Base-by-base conservation (phyloP, 164 flowering plant species). In the Platanus orientalis region DNA sequence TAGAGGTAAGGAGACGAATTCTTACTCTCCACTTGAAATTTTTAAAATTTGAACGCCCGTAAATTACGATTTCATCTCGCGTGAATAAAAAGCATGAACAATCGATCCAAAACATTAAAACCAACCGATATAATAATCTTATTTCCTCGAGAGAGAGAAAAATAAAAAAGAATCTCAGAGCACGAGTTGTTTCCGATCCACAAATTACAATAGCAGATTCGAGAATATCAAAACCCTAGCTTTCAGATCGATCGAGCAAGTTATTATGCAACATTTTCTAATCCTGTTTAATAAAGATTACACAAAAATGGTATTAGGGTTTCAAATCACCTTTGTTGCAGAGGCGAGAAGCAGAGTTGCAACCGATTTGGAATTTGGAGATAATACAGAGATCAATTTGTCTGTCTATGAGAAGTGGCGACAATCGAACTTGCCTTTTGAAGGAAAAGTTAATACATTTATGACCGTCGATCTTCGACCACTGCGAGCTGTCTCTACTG, bases 391-490 rank as follows among this genome's bases (percentile, higher is more conserved):
- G 61, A 60, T 28, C 51, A 14, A 36, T 42, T 27, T 19, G 28
- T 24, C 23, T 0, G 4, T 45, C 3, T 14, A 19, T 45, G 2
- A 28, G 53, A 55, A 26, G 9, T 23, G 14, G 61, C 29, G 61
- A 54, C 27, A 61, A 27, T 59, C 57, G 36, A 64, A 60, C 45
- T 27, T 29, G 61, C 11, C 51, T 60, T 45, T 30, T 21, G 49
- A 57, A 34, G 3, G 39, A 48, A 50, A 16, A 36, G 53, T 29
- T 49, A 13, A 16, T 14, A 34, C 19, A 1, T 29, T 56, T 26
- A 11, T 26, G 42, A 50, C 74, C 74, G 75, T 75, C 59, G 74
- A 75, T 75, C 61, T 50, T 34, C 57, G 29, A n/a, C 65, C 9
- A 19, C 14, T 45, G 45, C 40, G 42, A 58, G n/a, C 6, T 12